Evolutionary conservation across 1,284 basidiomycete species (phyloP).

Genomic region (Agaricales sp.): DNA sequence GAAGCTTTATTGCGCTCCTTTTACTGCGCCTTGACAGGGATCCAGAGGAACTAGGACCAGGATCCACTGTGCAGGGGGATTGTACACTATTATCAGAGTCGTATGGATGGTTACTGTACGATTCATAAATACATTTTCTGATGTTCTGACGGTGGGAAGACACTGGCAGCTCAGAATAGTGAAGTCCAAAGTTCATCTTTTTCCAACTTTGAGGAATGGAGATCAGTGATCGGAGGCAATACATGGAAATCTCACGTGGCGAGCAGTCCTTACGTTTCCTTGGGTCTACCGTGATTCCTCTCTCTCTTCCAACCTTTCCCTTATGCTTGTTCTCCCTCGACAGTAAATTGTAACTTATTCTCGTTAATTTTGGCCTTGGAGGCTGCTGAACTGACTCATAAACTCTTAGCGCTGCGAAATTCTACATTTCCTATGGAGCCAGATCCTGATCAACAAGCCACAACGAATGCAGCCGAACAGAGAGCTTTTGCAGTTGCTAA

Average conservation of each 20-base stretch:
- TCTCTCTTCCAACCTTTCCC: background rate
- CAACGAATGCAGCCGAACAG: slow-evolving; percentile 41
- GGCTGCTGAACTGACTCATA: background rate
- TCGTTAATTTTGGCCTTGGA: background rate
- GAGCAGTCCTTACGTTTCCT: background rate
- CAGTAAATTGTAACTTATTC: background rate
- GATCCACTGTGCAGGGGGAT: background rate
- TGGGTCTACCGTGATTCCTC: background rate
- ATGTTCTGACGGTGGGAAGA: no score
- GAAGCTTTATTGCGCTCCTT: background rate
- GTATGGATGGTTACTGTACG: no score
- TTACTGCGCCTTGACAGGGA: background rate
- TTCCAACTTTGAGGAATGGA: no score
- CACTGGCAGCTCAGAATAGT: no score
- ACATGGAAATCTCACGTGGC: background rate
- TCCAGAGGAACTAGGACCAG: background rate
- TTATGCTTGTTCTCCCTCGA: background rate
- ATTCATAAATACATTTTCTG: no score
- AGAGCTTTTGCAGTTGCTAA: slow-evolving; percentile 81
- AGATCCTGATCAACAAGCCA: slow-evolving; percentile 31
- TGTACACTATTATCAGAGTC: no score
- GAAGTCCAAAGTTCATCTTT: no score
- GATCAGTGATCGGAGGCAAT: background rate
- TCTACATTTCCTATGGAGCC: background rate
- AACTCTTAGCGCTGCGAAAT: background rate